phyloP scores from a whole-genome alignment of 2,329 filamentous ascomycete species.

The Knoxdaviesia capensis region DNA sequence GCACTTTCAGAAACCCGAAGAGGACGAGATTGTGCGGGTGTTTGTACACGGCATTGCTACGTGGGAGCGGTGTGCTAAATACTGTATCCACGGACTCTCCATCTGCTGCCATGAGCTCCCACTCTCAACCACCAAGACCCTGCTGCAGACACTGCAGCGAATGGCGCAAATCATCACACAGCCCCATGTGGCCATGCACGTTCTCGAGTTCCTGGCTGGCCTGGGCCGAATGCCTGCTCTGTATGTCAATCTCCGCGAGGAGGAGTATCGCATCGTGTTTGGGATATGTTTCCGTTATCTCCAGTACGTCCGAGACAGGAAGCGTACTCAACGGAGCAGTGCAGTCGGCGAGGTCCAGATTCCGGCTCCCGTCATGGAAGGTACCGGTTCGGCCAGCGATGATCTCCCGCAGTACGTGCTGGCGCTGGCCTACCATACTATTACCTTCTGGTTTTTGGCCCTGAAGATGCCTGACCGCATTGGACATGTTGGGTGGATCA shows the following conservation, averaged over 20 bases:
- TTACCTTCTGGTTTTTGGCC: slow-evolving; percentile 92
- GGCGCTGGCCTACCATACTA: slow-evolving; percentile 81
- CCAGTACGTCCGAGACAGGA: slow-evolving; percentile 62
- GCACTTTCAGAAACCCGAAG: slow-evolving; percentile 63
- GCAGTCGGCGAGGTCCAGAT: slow-evolving; percentile 3
- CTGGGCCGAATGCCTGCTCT: slow-evolving; percentile 69
- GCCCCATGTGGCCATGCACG: slow-evolving; percentile 76
- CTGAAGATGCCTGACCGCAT: slow-evolving; percentile 68
- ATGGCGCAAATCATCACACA: slow-evolving; percentile 96
- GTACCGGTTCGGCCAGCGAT: slow-evolving; percentile 19
- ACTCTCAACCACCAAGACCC: slow-evolving; percentile 62
- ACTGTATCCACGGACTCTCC: slow-evolving; percentile 83
- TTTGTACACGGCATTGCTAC: slow-evolving; percentile 72
- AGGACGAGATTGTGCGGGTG: slow-evolving; percentile 72
- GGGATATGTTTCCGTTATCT: slow-evolving; percentile 89
- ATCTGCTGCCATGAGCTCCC: slow-evolving; percentile 93
- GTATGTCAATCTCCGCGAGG: slow-evolving; percentile 73
- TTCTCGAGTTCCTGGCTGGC: slow-evolving; percentile 84
- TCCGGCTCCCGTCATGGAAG: background rate
- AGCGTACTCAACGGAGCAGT: slow-evolving; percentile 24
- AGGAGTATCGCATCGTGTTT: slow-evolving; percentile 87
- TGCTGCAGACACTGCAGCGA: slow-evolving; percentile 73
- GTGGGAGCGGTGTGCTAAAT: slow-evolving; percentile 73
- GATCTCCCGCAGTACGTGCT: slow-evolving; percentile 88
- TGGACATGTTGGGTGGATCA: slow-evolving; percentile 77